Evolutionary conservation across 2,329 filamentous ascomycete species (phyloP).

Genomic region (Coniochaeta sp.): DNA sequence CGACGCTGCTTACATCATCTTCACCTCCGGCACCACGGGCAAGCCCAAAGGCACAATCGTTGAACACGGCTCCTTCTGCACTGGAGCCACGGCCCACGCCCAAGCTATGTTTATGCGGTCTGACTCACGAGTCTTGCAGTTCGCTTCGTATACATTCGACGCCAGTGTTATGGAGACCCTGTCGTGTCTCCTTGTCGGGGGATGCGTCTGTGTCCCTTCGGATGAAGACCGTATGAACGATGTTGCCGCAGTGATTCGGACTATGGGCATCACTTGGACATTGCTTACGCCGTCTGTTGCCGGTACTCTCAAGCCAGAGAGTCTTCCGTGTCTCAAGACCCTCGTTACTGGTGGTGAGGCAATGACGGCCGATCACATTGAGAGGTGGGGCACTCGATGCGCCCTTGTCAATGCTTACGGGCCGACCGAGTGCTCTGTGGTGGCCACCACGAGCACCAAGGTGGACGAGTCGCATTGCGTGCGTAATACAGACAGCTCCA

Average conservation of each 20-base stretch:
- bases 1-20: constrained; percentile 31
- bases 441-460: neutral
- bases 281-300: neutral
- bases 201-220: constrained; percentile 9
- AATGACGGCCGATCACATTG: constrained; percentile 40
- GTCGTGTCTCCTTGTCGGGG: constrained; percentile 5
- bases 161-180: constrained; percentile 8
- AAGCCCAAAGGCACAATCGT: constrained; percentile 26
- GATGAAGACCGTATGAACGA: constrained; percentile 7
- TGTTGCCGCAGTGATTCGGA: neutral
- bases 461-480: neutral
- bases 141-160: constrained; percentile 9
- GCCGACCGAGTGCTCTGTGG: constrained; percentile 31
- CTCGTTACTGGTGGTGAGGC: constrained; percentile 35
- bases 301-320: constrained; percentile 4
- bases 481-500: neutral
- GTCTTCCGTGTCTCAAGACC: constrained; percentile 5
- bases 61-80: constrained; percentile 8
- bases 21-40: constrained; percentile 46
- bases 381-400: constrained; percentile 35
- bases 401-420: constrained; percentile 40
- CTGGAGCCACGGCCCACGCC: constrained; percentile 3
- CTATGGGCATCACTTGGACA: neutral
- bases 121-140: constrained; percentile 6
- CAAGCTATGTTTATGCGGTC: constrained; percentile 1